These are phyloP conservation scores for Rosa lucieae DNA, from an alignment of 306 rosid genomes.

Conservation along the genomic window DNA sequence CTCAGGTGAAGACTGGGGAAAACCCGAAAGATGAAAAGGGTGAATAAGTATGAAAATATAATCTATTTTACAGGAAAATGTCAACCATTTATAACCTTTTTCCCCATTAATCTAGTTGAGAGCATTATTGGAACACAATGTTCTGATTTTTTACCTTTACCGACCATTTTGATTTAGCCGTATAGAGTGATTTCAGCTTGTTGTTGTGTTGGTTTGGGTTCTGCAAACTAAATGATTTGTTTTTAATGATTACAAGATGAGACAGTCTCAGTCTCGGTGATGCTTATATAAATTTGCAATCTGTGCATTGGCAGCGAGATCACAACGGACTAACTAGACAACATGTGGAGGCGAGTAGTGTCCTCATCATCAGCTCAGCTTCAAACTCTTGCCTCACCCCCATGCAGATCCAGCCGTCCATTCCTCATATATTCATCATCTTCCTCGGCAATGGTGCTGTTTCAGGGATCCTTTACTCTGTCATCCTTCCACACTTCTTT, in stretches of 20 bases:
- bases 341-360: conserved; percentile 21
- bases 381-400: conserved; percentile 5
- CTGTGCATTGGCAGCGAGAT: conserved; percentile 5
- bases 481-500: neutral
- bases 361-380: neutral
- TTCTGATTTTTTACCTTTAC: neutral
- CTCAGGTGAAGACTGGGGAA: too few species aligned
- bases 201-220: neutral
- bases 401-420: neutral
- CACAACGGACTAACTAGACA: neutral
- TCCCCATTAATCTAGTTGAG: neutral
- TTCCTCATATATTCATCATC: conserved; percentile 3
- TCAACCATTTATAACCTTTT: neutral
- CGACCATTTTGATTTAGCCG: neutral
- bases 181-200: neutral
- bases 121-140: neutral
- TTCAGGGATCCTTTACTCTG: neutral
- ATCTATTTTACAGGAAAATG: too few species aligned
- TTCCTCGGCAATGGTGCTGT: neutral
- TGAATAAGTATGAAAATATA: too few species aligned
- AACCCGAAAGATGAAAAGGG: too few species aligned
- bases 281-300: neutral
- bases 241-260: neutral
- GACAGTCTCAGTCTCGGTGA: neutral
- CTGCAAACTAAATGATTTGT: neutral